Conservation (phyloP, 352 stramenopile genomes). For the Peronospora farinosa region DNA sequence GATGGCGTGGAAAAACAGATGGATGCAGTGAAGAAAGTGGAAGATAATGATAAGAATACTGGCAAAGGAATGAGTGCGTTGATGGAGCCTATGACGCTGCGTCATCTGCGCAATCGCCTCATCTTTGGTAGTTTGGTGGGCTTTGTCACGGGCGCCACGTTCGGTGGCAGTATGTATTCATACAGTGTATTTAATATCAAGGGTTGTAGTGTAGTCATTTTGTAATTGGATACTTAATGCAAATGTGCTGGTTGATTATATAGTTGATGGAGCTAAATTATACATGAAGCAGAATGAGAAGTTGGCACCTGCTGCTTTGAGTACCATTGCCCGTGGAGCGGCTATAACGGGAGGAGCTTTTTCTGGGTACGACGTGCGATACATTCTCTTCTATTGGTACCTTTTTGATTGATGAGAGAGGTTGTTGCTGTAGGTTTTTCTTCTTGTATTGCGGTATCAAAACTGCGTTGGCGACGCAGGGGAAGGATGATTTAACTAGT, state of each 20-base stretch:
- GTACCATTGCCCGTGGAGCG: constrained; percentile 40
- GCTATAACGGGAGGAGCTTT: constrained; percentile 55
- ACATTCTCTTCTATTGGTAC: neutral
- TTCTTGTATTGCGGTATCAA: constrained; percentile 70
- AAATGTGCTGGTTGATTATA: neutral
- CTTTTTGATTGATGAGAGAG: neutral
- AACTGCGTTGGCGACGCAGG: constrained; percentile 57
- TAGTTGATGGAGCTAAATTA: constrained; percentile 57
- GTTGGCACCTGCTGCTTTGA: constrained; percentile 40
- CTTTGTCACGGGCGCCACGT: constrained; percentile 70
- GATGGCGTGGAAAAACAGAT: constrained; percentile 10
- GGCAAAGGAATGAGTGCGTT: constrained; percentile 9
- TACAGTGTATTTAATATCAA: neutral
- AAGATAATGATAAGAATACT: constrained; percentile 1
- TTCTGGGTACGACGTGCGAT: constrained; percentile 30
- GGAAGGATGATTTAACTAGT: constrained; percentile 53
- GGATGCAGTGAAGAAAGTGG: neutral
- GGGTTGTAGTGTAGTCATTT: neutral
- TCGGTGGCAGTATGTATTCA: constrained; percentile 54
- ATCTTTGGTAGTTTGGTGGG: constrained; percentile 74
- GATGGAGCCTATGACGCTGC: constrained; percentile 35
- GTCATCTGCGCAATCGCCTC: constrained; percentile 58
- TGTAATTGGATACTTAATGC: constrained; percentile 1
- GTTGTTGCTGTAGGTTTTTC: constrained; percentile 50
- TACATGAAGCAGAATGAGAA: constrained; percentile 57